Base-by-base conservation (phyloP, 805 yeast genomes). In the Nakazawaea wyomingensis region DNA sequence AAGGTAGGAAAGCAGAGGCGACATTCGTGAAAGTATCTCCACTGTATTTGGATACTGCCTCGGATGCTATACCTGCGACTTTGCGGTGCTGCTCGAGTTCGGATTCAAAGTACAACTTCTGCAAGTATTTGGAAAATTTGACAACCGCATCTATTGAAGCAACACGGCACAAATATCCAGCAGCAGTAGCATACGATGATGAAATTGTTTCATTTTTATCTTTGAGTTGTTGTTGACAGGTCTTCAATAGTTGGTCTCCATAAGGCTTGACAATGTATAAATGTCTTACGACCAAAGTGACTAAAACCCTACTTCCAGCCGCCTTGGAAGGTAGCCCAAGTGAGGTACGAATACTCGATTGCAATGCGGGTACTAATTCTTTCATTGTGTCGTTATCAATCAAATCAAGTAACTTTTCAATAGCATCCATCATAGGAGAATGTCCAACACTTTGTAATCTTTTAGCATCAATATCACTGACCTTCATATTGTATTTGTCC, bases 251-350 rank as follows among this genome's bases (percentile, higher is more conserved):
- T n/a, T 66, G 61, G 44, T 82, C 87, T 10, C 86, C 83, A 53
- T 75, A 75, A 0, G 78, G 66, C 44, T 66, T 62, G 2, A 63
- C 52, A 14, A 73, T 49, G 29, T 64, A 64, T 16, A 64, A 58
- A 51, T 83, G 80, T 48, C 82, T 74, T 9, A 78, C 65, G 0
- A 85, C 74, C 37, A 88, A 58, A 16, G 77, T 71, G 6, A 82
- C 86, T 9, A 90, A 59, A 0, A 89, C 81, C 48, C 80, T 74
- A 4, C 95, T 77, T 0, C 91, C 89, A 19, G 90, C 87, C 0
- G 85, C 88, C 54, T 91, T 88, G 0, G 97, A 87, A 0, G 98
- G 97, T 11, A 93, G 66, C 0, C 98, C 98, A 17, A 90, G 85
- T 0, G 95, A 76, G 44, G 68, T 73, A 47, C 79, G 78, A 7